Evolutionary conservation across 176 grass and related monocot species (phyloP).

Genomic region (Avena atlantica): DNA sequence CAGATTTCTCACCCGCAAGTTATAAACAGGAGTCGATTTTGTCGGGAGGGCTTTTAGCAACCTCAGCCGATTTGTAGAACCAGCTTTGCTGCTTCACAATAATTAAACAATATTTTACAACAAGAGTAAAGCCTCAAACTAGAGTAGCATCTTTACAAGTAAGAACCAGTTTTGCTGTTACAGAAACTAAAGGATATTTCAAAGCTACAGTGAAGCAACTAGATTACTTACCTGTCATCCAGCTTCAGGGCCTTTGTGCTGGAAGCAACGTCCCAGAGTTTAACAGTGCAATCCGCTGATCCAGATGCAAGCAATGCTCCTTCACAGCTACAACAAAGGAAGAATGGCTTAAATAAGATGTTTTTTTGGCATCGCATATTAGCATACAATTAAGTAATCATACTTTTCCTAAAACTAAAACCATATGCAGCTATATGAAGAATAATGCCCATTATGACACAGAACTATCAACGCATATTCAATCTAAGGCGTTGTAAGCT

Average conservation of each 20-base stretch:
- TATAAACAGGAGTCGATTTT: slow-evolving; percentile 91
- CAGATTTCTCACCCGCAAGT: slow-evolving; percentile 59
- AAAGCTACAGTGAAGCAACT: not conserved
- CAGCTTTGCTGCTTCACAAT: slow-evolving; percentile 64
- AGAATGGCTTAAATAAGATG: not conserved
- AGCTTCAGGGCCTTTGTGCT: slow-evolving; percentile 75
- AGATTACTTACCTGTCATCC: slow-evolving; percentile 63
- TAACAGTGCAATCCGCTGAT: no score
- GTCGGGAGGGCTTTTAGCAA: slow-evolving; percentile 86
- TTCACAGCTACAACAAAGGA: slow-evolving; percentile 66
- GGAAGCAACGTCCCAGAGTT: slow-evolving; percentile 84
- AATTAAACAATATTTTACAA: slow-evolving; percentile 34
- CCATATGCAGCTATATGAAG: not conserved
- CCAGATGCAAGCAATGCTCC: slow-evolving; percentile 93
- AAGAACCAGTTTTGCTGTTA: slow-evolving; percentile 56
- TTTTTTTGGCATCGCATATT: not conserved
- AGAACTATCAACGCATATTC: not conserved
- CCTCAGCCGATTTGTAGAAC: slow-evolving; percentile 64
- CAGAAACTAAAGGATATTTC: slow-evolving; percentile 34
- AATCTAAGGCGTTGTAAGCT: not conserved
- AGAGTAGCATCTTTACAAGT: slow-evolving; percentile 70
- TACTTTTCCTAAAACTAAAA: slow-evolving; percentile 3
- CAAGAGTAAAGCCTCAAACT: slow-evolving; percentile 48
- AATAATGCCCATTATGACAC: not conserved
- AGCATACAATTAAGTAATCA: slow-evolving; percentile 13